phyloP scores from a whole-genome alignment of 306 rosid genomes.

The Castanea crenata region DNA sequence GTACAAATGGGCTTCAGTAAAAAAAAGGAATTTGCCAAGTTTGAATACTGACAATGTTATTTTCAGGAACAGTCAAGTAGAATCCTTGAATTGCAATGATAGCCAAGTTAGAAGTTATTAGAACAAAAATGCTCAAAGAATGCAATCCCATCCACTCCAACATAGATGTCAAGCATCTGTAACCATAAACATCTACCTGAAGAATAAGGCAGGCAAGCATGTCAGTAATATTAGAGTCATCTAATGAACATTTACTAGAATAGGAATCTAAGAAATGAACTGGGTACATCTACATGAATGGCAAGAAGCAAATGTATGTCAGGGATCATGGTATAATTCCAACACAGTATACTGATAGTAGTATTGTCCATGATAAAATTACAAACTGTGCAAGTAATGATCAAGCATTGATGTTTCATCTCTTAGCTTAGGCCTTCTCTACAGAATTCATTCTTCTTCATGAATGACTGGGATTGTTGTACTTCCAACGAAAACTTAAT shows the following conservation, averaged over 20 bases:
- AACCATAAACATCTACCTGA: conserved; percentile 73
- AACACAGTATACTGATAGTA: background rate
- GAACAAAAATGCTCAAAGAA: conserved; percentile 65
- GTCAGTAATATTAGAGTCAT: background rate
- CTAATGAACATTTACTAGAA: background rate
- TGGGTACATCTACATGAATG: background rate
- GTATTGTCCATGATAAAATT: background rate
- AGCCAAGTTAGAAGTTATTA: conserved; percentile 70
- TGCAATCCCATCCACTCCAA: conserved; percentile 94
- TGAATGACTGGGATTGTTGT: background rate
- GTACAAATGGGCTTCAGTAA: background rate
- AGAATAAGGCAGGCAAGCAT: conserved; percentile 16
- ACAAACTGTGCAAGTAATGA: background rate
- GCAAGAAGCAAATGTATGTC: background rate
- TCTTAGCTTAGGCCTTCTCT: background rate
- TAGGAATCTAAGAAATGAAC: background rate
- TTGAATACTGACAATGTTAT: conserved; percentile 62
- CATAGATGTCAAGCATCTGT: conserved; percentile 50
- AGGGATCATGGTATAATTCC: background rate
- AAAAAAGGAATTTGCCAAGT: background rate
- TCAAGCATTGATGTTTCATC: background rate
- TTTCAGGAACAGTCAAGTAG: conserved; percentile 57
- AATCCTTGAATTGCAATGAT: conserved; percentile 74
- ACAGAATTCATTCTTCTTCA: background rate
- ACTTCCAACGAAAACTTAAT: background rate